A percentile compares a stretch with the other conserved stretches of the same genome.
Evolutionary conservation across 1,284 basidiomycete species (phyloP).

Genomic region (Boletus mariae): DNA sequence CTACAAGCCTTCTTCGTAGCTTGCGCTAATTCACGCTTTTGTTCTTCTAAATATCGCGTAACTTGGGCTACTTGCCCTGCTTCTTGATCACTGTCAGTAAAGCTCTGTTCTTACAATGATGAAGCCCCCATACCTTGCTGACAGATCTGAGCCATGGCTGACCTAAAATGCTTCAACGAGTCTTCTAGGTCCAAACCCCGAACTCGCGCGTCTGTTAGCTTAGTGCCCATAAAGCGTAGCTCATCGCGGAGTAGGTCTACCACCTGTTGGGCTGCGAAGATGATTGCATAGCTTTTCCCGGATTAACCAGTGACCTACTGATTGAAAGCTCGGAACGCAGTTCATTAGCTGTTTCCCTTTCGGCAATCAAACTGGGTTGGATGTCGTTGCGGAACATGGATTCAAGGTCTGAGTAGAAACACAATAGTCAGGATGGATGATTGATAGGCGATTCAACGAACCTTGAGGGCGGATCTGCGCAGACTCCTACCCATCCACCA

Average conservation of each 20-base stretch:
- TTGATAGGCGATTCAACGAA: constrained; percentile 11
- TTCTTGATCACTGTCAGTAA: constrained; percentile 18
- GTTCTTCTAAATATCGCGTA: constrained; percentile 24
- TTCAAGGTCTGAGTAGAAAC: constrained; percentile 27
- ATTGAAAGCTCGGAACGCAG: constrained; percentile 36
- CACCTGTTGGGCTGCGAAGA: constrained; percentile 46
- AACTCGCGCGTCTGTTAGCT: constrained; percentile 41
- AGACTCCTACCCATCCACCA: no score
- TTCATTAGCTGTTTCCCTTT: constrained; percentile 36
- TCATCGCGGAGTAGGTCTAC: constrained; percentile 52
- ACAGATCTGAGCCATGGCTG: constrained; percentile 21
- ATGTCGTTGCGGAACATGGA: constrained; percentile 32
- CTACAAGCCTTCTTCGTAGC: constrained; percentile 18
- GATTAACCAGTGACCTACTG: constrained; percentile 31
- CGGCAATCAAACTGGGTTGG: constrained; percentile 23
- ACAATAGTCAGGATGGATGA: neutral
- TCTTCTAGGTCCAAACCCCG: constrained; percentile 41
- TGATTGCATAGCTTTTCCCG: constrained; percentile 21
- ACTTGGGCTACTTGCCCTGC: constrained; percentile 27
- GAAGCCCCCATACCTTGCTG: constrained; percentile 27
- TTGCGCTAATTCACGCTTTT: constrained; percentile 29
- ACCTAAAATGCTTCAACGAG: constrained; percentile 30
- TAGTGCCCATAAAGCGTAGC: constrained; percentile 40
- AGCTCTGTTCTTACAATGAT: constrained; percentile 1
- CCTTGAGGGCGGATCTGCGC: constrained; percentile 18